Evolutionary conservation across 164 flowering plant genomes (phyloP).

Genomic region (Umbellularia californica): DNA sequence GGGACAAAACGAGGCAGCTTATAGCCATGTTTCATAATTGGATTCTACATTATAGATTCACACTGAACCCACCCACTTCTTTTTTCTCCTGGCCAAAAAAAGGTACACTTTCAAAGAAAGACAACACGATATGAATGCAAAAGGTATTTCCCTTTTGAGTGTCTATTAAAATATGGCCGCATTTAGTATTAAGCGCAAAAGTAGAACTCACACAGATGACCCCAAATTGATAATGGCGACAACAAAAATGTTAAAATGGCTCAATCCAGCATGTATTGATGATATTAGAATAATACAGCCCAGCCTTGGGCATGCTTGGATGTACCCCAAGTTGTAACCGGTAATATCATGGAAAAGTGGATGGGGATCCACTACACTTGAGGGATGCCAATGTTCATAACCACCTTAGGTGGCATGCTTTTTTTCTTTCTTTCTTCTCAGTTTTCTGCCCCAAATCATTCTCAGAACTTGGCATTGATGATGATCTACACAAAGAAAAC

Average conservation of each 20-base stretch:
- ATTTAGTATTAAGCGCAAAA: too few species aligned
- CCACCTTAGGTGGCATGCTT: neutral
- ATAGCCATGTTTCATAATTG: neutral
- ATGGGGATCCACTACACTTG: neutral
- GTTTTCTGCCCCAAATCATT: neutral
- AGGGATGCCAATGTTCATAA: neutral
- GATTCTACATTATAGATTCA: neutral
- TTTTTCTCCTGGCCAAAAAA: neutral
- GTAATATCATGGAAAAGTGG: neutral
- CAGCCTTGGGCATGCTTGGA: neutral
- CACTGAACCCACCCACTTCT: neutral
- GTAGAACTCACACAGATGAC: too few species aligned
- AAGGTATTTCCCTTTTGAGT: too few species aligned
- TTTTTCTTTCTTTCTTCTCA: neutral
- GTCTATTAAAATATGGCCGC: too few species aligned
- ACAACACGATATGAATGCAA: neutral
- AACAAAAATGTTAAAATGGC: neutral
- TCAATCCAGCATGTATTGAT: neutral
- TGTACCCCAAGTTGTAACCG: neutral
- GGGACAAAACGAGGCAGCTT: neutral
- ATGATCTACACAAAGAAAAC: neutral
- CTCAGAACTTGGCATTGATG: neutral
- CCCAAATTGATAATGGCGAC: too few species aligned
- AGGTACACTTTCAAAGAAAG: neutral
- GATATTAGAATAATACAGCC: neutral